Evolutionary conservation across 1,284 basidiomycete genomes (phyloP).

Genomic region (Trichosporon faecale): DNA sequence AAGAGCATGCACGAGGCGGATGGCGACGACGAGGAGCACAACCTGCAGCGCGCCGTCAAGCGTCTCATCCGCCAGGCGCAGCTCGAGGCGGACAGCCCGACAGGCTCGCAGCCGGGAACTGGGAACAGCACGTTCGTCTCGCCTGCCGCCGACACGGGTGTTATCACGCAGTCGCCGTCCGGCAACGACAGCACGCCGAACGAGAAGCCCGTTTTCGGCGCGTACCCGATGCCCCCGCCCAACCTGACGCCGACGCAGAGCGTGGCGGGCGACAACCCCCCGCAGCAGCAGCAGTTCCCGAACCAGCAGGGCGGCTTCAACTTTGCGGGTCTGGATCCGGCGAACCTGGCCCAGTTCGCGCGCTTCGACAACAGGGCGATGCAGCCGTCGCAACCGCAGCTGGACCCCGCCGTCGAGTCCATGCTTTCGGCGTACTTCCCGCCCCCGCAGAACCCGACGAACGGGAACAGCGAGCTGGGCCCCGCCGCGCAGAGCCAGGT

Average conservation of each 20-base stretch:
- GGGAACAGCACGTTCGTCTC: constrained; percentile 20
- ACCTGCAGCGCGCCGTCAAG: constrained; percentile 51
- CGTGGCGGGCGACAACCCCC: background rate
- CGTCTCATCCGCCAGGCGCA: constrained; percentile 50
- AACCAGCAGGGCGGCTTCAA: constrained; percentile 28
- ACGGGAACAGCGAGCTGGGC: constrained; percentile 15
- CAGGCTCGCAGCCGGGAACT: constrained; percentile 9
- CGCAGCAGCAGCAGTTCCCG: constrained; percentile 2
- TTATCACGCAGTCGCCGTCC: constrained; percentile 6
- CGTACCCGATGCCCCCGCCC: constrained; percentile 43
- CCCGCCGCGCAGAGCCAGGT: constrained; percentile 25
- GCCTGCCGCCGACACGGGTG: constrained; percentile 15
- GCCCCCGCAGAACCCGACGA: constrained; percentile 4
- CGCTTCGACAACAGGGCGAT: constrained; percentile 40
- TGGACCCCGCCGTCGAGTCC: constrained; percentile 45
- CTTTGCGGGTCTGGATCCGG: constrained; percentile 25
- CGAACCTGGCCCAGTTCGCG: constrained; percentile 14
- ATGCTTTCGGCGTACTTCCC: constrained; percentile 47
- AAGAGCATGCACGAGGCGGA: constrained; percentile 31
- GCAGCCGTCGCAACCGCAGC: constrained; percentile 29
- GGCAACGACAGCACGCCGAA: constrained; percentile 24
- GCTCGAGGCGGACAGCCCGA: constrained; percentile 43
- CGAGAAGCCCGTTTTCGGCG: constrained; percentile 46
- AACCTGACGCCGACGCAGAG: constrained; percentile 8
- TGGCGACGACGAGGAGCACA: constrained; percentile 43